Evolutionary conservation across 176 grass and related monocot genomes (phyloP).

Genomic region (Rhynchospora breviuscula): DNA sequence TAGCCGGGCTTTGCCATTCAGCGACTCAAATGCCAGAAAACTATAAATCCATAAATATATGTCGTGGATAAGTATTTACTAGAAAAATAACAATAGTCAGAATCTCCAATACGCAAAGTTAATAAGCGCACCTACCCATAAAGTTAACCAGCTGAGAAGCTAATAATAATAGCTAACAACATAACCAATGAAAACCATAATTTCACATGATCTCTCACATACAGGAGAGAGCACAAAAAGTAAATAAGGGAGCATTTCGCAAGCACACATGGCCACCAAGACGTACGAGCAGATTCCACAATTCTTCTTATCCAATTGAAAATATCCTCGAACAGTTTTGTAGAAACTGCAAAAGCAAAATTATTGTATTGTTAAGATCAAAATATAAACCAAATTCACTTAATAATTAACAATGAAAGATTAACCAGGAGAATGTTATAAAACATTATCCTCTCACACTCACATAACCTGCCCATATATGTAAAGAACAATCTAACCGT

Average conservation of each 20-base stretch:
- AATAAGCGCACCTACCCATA: background rate
- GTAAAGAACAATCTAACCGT: background rate
- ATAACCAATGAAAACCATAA: slow-evolving; percentile 12
- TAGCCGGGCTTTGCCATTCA: background rate
- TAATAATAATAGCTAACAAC: slow-evolving; percentile 11
- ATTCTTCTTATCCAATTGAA: background rate
- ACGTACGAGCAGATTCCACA: background rate
- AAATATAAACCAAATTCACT: background rate
- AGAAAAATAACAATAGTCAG: background rate
- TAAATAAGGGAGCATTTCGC: slow-evolving; percentile 6
- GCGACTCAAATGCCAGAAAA: background rate
- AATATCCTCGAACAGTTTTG: background rate
- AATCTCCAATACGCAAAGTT: background rate
- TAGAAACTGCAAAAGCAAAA: background rate
- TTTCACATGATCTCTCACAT: background rate
- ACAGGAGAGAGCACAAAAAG: background rate
- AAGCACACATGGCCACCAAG: background rate
- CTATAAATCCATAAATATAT: background rate
- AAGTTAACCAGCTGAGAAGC: background rate
- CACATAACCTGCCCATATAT: background rate
- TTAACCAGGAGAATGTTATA: background rate
- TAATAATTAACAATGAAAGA: background rate
- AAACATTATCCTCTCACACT: background rate
- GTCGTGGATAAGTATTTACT: background rate
- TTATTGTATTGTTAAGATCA: background rate